Evolutionary conservation across 2,329 filamentous ascomycete genomes (phyloP).

Genomic region (Pyrenochaeta sp.): DNA sequence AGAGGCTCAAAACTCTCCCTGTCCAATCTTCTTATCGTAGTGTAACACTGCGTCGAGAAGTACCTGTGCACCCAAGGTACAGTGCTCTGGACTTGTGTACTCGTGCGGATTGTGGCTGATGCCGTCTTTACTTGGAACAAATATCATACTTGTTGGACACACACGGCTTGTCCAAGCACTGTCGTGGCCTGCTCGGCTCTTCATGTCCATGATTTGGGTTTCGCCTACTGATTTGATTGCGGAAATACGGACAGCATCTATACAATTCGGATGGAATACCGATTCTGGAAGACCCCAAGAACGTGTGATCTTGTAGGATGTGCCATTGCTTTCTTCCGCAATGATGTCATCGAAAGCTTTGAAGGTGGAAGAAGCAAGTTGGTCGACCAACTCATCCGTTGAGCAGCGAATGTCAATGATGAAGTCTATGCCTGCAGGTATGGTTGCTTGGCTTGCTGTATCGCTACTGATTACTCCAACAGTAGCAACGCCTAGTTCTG

Average conservation of each 20-base stretch:
- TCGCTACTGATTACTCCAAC: conserved; percentile 40
- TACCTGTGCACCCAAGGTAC: conserved; percentile 56
- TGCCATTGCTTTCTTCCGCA: conserved; percentile 29
- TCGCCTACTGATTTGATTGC: conserved; percentile 26
- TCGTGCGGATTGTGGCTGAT: conserved; percentile 56
- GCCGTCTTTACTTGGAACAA: conserved; percentile 54
- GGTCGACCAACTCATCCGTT: conserved; percentile 33
- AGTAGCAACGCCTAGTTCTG: conserved; percentile 34
- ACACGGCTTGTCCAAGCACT: conserved; percentile 38
- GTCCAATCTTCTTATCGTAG: conserved; percentile 30
- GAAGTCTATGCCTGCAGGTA: conserved; percentile 37
- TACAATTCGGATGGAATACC: conserved; percentile 30
- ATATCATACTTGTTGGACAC: conserved; percentile 53
- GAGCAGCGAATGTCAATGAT: conserved; percentile 41
- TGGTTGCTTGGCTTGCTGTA: conserved; percentile 39
- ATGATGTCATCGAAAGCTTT: conserved; percentile 30
- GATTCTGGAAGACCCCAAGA: conserved; percentile 40
- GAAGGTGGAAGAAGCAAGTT: conserved; percentile 31
- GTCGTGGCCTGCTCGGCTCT: conserved; percentile 37
- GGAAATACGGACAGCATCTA: conserved; percentile 28
- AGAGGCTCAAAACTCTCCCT: conserved; percentile 15
- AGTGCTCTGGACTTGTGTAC: conserved; percentile 54
- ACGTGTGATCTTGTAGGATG: conserved; percentile 27
- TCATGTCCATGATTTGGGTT: conserved; percentile 37
- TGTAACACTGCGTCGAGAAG: conserved; percentile 50